Base-by-base conservation (phyloP, 768 basidiomycete genomes). In the Boletus rufocinnamomeus region DNA sequence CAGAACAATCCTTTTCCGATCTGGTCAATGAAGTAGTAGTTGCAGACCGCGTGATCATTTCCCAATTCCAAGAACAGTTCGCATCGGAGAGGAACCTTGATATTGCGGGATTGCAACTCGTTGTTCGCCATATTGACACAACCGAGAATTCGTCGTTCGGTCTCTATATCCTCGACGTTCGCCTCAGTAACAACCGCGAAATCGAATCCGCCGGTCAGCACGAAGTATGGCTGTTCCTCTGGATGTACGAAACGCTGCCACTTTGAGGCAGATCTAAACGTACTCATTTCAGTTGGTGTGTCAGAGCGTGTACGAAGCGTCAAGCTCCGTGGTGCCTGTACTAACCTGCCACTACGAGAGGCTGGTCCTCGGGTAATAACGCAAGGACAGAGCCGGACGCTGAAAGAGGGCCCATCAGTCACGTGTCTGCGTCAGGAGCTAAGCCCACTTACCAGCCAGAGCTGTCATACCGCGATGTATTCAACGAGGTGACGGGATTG, bases 11-110 rank as follows among this genome's bases (percentile, higher is more conserved):
- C 73, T n/a, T 69, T 79, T 11, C 76, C 69, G 2, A 62, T 57
- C 61, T 84, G 80, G 59, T 87, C 80, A 9, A 80, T 77, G 17
- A 87, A 74, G 59, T 88, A 88, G 65, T 87, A 87, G 23, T 70
- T 74, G 71, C 84, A 86, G 40, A 75, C 72, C 8, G 72, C 17
- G 1, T 27, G 28, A 13, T 74, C 75, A 3, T 75, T 74, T 4
- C 69, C 65, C 14, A 82, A 63, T 45, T 83, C 78, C 37, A 88
- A 64, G 51, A 79, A 85, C 28, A 88, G 72, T 68, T 88, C 87
- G 16, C 79, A 65, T 19, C 62, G 57, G 0, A 71, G 63, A 0
- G 79, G 69, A 4, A 82, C 45, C 9, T 57, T 60, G 30, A 82
- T 74, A 5, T 72, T 54, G 35, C 68, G 70, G 14, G 64, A 63